Conservation (phyloP, 1,284 basidiomycete genomes). For the Malassezia slooffiae region DNA sequence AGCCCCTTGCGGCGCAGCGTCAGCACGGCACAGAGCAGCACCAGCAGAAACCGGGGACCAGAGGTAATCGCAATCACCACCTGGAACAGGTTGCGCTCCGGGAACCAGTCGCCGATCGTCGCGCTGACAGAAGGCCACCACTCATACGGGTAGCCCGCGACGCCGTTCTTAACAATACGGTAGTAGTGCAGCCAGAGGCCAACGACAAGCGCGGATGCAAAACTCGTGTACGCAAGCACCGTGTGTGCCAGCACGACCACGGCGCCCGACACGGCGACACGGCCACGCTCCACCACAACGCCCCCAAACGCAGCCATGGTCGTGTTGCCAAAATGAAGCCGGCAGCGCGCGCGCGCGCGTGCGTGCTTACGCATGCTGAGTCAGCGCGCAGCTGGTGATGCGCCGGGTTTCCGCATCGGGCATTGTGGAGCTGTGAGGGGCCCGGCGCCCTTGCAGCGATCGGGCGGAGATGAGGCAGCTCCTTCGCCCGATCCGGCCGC, state of each 20-base stretch:
- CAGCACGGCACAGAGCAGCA: slow-evolving; percentile 56
- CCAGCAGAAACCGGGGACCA: slow-evolving; percentile 66
- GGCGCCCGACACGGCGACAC: slow-evolving; percentile 26
- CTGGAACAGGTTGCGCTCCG: slow-evolving; percentile 77
- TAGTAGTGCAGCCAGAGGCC: slow-evolving; percentile 67
- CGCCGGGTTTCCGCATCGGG: too few species aligned
- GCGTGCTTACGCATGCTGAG: too few species aligned
- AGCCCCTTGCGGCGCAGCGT: slow-evolving; percentile 21
- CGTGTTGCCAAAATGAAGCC: too few species aligned
- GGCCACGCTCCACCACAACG: slow-evolving; percentile 4
- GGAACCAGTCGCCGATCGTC: slow-evolving; percentile 76
- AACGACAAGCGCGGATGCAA: slow-evolving; percentile 59
- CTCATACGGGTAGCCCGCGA: slow-evolving; percentile 71
- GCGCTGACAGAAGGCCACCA: slow-evolving; percentile 90
- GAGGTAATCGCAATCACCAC: slow-evolving; percentile 66
- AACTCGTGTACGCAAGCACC: slow-evolving; percentile 60
- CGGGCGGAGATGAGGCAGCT: too few species aligned
- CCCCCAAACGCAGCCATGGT: too few species aligned
- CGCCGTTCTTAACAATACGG: slow-evolving; percentile 76
- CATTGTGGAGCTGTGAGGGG: too few species aligned
- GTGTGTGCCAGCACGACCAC: slow-evolving; percentile 55
- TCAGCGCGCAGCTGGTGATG: too few species aligned
- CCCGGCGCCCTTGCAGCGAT: too few species aligned
- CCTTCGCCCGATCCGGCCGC: too few species aligned
- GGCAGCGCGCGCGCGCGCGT: too few species aligned